Conservation (phyloP, 257 asterid genomes). For the Solanum etuberosum region DNA sequence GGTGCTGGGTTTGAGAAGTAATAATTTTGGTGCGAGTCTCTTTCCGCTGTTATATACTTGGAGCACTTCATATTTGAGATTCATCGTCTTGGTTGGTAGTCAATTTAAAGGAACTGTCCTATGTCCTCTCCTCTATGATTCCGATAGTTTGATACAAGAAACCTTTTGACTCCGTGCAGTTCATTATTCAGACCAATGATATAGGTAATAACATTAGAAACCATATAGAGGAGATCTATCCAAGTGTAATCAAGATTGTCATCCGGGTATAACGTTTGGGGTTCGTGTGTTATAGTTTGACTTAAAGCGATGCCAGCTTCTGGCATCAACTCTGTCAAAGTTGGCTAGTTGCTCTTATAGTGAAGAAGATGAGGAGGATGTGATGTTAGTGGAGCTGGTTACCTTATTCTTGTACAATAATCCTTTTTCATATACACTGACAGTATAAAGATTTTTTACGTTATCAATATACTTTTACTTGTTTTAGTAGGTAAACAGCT, state of each 20-base stretch:
- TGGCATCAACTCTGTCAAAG: neutral
- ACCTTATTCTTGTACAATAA: neutral
- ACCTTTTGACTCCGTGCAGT: neutral
- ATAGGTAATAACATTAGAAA: neutral
- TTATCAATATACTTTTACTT: neutral
- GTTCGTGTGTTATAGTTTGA: neutral
- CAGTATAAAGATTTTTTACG: neutral
- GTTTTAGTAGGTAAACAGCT: neutral
- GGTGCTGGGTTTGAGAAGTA: neutral
- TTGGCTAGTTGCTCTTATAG: neutral
- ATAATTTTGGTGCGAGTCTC: neutral
- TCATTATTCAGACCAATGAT: neutral
- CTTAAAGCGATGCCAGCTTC: neutral
- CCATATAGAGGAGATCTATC: neutral
- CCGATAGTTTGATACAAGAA: neutral
- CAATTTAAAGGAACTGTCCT: neutral
- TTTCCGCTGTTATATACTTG: neutral
- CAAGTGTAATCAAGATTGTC: neutral
- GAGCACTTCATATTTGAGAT: neutral
- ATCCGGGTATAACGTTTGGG: too few relatives aligned
- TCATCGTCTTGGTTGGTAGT: neutral
- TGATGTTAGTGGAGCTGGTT: neutral
- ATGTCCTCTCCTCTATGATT: neutral
- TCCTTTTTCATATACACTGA: neutral
- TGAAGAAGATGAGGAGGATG: neutral